Conservation (phyloP, 2,329 filamentous ascomycete genomes). For the Talaromyces atroroseus region DNA sequence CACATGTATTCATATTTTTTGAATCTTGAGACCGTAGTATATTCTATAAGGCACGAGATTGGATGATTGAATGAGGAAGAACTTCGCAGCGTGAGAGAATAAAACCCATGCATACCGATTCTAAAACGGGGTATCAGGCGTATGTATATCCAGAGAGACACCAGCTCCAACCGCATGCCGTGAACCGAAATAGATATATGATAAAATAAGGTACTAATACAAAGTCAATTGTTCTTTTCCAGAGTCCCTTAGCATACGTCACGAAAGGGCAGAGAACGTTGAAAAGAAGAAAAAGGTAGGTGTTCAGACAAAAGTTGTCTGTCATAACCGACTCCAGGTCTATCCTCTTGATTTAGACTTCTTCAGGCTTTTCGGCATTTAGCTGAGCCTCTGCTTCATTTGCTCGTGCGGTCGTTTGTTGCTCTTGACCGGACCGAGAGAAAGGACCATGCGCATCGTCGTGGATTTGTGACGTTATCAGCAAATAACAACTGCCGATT, state of each 20-base stretch:
- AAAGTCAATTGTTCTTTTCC: background rate
- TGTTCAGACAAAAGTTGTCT: background rate
- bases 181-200: background rate
- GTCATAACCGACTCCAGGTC: background rate
- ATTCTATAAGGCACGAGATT: background rate
- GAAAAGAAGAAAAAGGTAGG: too few species aligned
- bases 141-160: background rate
- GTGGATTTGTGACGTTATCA: conserved; percentile 31
- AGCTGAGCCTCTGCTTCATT: background rate
- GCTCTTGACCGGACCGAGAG: background rate
- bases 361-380: background rate
- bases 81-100: background rate
- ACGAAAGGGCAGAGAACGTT: background rate
- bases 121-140: conserved; percentile 5
- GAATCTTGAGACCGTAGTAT: background rate
- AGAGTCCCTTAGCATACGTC: background rate
- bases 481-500: conserved; percentile 35
- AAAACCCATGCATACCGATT: background rate
- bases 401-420: background rate
- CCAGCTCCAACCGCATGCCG: background rate
- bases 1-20: background rate
- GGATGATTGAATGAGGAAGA: too few species aligned
- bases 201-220: background rate
- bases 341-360: background rate
- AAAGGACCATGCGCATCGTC: conserved; percentile 24